Conservation (phyloP, 192 early-diverging fungal genomes). For the Kappamyces sp. region DNA sequence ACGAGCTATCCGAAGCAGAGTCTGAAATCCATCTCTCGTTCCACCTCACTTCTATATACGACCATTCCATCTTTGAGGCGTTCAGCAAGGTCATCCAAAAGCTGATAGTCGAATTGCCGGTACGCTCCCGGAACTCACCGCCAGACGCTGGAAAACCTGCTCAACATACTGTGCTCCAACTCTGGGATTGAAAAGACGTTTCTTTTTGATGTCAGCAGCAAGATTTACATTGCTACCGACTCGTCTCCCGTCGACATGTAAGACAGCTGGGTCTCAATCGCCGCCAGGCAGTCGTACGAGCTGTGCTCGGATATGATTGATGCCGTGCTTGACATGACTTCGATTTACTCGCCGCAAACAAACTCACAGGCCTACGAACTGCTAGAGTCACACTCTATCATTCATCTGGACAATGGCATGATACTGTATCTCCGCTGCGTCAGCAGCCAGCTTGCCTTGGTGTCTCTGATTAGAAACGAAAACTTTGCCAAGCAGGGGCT, state of each 20-base stretch:
- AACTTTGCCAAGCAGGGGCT: constrained; percentile 79
- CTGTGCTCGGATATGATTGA: constrained; percentile 95
- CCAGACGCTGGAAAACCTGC: neutral
- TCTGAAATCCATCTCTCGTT: constrained; percentile 73
- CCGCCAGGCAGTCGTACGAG: constrained; percentile 66
- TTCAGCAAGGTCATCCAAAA: constrained; percentile 91
- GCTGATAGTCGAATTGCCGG: constrained; percentile 75
- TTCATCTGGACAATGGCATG: constrained; percentile 72
- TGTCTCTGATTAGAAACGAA: constrained; percentile 72
- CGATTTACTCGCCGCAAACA: constrained; percentile 50
- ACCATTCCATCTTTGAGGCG: constrained; percentile 91
- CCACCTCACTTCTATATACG: constrained; percentile 89
- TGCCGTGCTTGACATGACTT: constrained; percentile 75
- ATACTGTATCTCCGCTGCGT: constrained; percentile 72
- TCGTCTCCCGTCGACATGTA: constrained; percentile 65
- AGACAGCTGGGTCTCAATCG: constrained; percentile 46
- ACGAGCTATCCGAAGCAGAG: constrained; percentile 75
- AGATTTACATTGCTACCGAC: constrained; percentile 94
- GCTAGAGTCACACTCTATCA: constrained; percentile 58
- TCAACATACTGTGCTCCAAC: constrained; percentile 55
- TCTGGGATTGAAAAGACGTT: constrained; percentile 96
- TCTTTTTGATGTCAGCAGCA: constrained; percentile 81
- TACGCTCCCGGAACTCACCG: constrained; percentile 37
- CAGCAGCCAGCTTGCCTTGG: constrained; percentile 68
- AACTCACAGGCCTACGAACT: constrained; percentile 20